Conservation (phyloP, 306 rosid genomes). For the Fagus crenata region DNA sequence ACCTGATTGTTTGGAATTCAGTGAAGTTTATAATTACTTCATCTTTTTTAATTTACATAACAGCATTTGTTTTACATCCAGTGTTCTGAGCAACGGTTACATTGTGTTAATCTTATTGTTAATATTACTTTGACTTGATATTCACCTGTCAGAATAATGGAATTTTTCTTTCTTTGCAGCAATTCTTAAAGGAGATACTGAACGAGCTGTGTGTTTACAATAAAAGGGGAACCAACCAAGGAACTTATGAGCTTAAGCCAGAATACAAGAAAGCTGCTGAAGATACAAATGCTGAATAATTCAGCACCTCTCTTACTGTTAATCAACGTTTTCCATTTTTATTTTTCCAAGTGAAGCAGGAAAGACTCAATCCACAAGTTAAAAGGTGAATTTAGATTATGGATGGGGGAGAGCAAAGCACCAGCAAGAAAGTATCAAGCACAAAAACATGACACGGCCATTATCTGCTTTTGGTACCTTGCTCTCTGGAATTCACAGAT, state of each 20-base stretch:
- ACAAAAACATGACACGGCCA: background rate
- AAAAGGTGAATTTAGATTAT: background rate
- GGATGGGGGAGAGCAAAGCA: background rate
- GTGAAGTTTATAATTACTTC: background rate
- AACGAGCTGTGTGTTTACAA: conserved; percentile 93
- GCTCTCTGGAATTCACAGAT: background rate
- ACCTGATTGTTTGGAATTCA: background rate
- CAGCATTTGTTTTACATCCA: background rate
- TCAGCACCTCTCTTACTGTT: background rate
- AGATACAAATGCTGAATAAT: conserved; percentile 63
- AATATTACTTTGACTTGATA: background rate
- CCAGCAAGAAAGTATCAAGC: background rate
- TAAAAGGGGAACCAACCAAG: conserved; percentile 97
- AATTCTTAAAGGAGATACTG: conserved; percentile 96
- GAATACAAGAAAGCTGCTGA: conserved; percentile 95
- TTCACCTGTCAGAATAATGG: background rate
- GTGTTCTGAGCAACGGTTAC: background rate
- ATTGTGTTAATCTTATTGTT: background rate
- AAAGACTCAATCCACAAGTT: background rate
- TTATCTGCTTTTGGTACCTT: background rate
- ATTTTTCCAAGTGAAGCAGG: background rate
- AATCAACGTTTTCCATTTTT: background rate
- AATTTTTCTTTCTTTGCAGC: conserved; percentile 54
- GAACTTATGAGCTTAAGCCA: conserved; percentile 98
- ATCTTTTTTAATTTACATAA: background rate